These are phyloP conservation scores for Rhizomucor miehei DNA, from an alignment of 371 early-diverging fungal genomes.

Conservation along the genomic window DNA sequence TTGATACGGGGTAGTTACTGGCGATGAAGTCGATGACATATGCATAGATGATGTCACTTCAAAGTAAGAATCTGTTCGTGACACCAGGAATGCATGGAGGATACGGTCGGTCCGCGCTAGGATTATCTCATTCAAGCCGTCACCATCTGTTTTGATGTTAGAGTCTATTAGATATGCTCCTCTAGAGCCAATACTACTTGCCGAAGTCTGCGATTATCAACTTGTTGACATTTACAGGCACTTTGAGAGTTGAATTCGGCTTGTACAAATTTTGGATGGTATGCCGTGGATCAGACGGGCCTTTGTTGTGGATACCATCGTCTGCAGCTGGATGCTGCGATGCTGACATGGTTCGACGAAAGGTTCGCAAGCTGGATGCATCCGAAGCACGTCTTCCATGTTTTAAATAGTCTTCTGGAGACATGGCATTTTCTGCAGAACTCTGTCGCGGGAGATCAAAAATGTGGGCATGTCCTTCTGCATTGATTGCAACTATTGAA, in stretches of 20 bases:
- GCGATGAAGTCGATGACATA: slow-evolving; percentile 13
- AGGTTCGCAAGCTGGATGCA: slow-evolving; percentile 37
- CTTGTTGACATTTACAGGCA: slow-evolving; percentile 79
- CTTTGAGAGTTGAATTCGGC: slow-evolving; percentile 67
- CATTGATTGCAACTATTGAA: slow-evolving; percentile 64
- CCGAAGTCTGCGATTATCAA: slow-evolving; percentile 75
- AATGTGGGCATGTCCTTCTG: slow-evolving; percentile 67
- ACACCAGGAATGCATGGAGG: slow-evolving; percentile 64
- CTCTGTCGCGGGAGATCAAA: slow-evolving; percentile 50
- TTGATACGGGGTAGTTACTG: slow-evolving; percentile 7
- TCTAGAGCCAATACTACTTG: slow-evolving; percentile 16
- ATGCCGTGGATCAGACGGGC: background rate
- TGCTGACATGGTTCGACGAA: slow-evolving; percentile 29
- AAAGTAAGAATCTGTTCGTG: slow-evolving; percentile 7
- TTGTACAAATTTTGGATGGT: slow-evolving; percentile 44
- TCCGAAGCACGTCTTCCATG: slow-evolving; percentile 41
- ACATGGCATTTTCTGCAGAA: slow-evolving; percentile 23
- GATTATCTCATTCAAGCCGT: slow-evolving; percentile 73
- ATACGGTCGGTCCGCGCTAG: slow-evolving; percentile 82
- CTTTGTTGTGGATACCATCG: background rate
- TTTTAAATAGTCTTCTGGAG: slow-evolving; percentile 37
- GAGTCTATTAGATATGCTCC: no score
- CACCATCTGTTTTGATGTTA: slow-evolving; percentile 50
- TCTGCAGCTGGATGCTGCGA: slow-evolving; percentile 5
- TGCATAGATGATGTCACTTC: slow-evolving; percentile 5